Base-by-base conservation (phyloP, 2,329 filamentous ascomycete species). In the Akanthomyces muscarius region DNA sequence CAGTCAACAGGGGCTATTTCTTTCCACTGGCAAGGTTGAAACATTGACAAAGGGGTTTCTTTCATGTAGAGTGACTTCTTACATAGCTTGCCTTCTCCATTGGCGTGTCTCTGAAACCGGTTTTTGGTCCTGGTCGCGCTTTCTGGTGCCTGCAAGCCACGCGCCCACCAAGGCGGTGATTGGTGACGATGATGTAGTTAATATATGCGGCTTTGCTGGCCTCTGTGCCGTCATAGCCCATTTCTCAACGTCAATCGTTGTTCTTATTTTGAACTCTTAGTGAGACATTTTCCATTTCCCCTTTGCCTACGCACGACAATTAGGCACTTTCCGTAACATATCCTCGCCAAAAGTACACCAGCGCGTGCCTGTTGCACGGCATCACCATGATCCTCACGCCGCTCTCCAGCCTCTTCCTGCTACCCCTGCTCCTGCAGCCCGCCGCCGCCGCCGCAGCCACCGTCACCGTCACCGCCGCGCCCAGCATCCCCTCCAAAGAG, bases 401-500 rank as follows among this genome's bases (percentile, higher is more conserved):
- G 7, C 33, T 36, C 33, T 6, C 36, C n/a, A 14, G 7, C n/a
- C 4, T 42, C 25, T 6, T 44, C 18, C 10, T 52, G 5, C 36
- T 33, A 4, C 13, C 30, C 30, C 4, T 50, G 1, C 47, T 42
- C 8, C 25, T 62, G 5, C 41, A 18, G 14, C 57, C 47, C 18
- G 21, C 11, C 28, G 11, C 53, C 8, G 41, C 63, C 48, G n/a
- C 52, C 23, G 61, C 51, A 3, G 52, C 64, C 57, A 65, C 64
- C 41, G 54, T 69, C 33, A 78, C 74, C 36, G 64, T 76, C 61
- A 80, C 77, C 7, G 70, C 68, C 3, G 65, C 71, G 0, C 69
- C 73, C 2, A 47, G 71, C 7, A 72, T 74, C 21, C 75, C 76
- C 23, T 77, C 76, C 64, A 67, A 69, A 21, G 73, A 75, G 57